Evolutionary conservation across 2,329 filamentous ascomycete genomes (phyloP).

Genomic region (Leptographium procerum): DNA sequence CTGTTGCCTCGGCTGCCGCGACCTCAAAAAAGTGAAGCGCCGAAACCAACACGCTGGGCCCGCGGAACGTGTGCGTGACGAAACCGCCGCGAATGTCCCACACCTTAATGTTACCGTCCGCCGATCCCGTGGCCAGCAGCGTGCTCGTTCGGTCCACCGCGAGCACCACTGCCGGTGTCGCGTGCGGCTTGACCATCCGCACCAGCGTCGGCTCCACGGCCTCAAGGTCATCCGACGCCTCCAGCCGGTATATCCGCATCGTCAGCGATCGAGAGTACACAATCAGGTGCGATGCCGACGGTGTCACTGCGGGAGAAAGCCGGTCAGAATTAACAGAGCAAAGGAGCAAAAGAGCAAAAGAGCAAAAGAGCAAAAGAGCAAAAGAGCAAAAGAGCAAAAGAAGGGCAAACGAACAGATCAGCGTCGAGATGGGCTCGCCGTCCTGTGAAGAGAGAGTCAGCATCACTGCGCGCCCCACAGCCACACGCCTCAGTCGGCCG

Average conservation of each 20-base stretch:
- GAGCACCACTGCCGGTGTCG: constrained; percentile 77
- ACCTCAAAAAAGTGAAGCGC: constrained; percentile 86
- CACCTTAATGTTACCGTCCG: constrained; percentile 88
- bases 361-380: not conserved
- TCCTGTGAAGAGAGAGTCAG: constrained; percentile 45
- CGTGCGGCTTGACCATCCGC: constrained; percentile 79
- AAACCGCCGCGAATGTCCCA: constrained; percentile 91
- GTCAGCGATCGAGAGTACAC: constrained; percentile 91
- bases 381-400: not conserved
- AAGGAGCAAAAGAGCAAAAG: not conserved
- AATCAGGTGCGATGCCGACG: constrained; percentile 76
- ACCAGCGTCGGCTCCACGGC: constrained; percentile 55
- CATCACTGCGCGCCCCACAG: not conserved
- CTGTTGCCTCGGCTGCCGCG: constrained; percentile 40
- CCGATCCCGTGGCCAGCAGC: constrained; percentile 80
- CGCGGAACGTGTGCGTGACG: constrained; percentile 89
- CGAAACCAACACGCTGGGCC: constrained; percentile 82
- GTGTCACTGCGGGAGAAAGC: constrained; percentile 52
- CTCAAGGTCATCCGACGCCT: constrained; percentile 32
- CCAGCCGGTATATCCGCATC: constrained; percentile 80
- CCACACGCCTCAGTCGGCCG: not conserved
- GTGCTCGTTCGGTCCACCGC: constrained; percentile 81
- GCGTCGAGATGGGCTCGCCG: constrained; percentile 66
- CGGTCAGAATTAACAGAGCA: not conserved
- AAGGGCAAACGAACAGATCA: constrained; percentile 32